phyloP scores from a whole-genome alignment of 371 early-diverging fungal genomes.

The Conidiobolus incongruus region DNA sequence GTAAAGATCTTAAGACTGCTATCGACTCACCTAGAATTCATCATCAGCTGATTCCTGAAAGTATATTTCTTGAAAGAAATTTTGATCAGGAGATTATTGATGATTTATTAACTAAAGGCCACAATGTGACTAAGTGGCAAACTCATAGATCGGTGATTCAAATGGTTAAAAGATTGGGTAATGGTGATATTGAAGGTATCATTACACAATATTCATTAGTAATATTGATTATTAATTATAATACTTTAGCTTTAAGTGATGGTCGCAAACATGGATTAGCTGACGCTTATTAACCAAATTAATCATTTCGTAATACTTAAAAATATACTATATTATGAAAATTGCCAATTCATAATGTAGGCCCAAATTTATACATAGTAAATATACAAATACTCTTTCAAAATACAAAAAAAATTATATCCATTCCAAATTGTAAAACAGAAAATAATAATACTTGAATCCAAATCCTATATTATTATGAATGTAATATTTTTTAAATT shows the following conservation, averaged over 20 bases:
- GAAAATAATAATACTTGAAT: too few species aligned
- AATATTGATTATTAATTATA: not conserved
- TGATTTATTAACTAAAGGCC: not conserved
- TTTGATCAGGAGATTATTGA: not conserved
- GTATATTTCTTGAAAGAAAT: not conserved
- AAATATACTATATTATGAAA: too few species aligned
- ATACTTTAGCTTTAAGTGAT: not conserved
- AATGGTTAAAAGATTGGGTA: not conserved
- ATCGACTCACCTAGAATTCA: conserved; percentile 73
- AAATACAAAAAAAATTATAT: too few species aligned
- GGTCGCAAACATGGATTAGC: not conserved
- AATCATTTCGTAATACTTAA: too few species aligned
- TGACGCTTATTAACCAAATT: not conserved
- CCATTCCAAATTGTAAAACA: too few species aligned
- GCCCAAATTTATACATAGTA: too few species aligned
- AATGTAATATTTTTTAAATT: too few species aligned
- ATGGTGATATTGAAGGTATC: not conserved
- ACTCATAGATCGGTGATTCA: not conserved
- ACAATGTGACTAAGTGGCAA: not conserved
- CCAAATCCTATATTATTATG: too few species aligned
- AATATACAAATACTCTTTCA: too few species aligned
- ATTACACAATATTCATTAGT: not conserved
- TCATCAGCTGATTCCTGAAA: conserved; percentile 77
- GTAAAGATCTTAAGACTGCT: conserved; percentile 33
- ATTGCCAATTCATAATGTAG: too few species aligned